These are phyloP conservation scores for Pythium diclinum DNA, from an alignment of 352 stramenopile genomes.

Conservation along the genomic window DNA sequence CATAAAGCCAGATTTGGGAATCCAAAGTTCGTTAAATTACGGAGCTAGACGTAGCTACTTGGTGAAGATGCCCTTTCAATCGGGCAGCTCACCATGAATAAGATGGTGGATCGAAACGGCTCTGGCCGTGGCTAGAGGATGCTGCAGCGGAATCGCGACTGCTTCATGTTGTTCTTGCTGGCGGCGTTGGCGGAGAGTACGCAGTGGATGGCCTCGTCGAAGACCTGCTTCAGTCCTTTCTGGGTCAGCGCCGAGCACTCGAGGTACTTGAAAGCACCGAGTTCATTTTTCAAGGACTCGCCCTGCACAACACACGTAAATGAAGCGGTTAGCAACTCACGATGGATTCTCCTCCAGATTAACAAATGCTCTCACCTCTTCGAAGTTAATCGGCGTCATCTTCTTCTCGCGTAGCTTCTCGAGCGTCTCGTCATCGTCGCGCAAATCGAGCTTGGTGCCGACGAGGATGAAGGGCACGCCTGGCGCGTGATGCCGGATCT, in stretches of 20 bases:
- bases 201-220: slow-evolving; percentile 92
- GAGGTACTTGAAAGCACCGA: slow-evolving; percentile 91
- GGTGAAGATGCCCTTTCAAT: background rate
- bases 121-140: slow-evolving; percentile 48
- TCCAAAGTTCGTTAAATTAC: slow-evolving; percentile 31
- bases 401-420: slow-evolving; percentile 89
- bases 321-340: background rate
- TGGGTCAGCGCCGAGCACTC: slow-evolving; percentile 93
- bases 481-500: slow-evolving; percentile 86
- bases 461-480: slow-evolving; percentile 95
- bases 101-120: slow-evolving; percentile 12
- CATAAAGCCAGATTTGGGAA: slow-evolving; percentile 12
- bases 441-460: slow-evolving; percentile 93
- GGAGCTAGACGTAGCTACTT: slow-evolving; percentile 17
- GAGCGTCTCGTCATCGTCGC: slow-evolving; percentile 88
- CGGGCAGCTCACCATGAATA: slow-evolving; percentile 3
- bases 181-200: slow-evolving; percentile 76
- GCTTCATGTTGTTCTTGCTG: slow-evolving; percentile 22
- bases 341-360: background rate
- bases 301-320: slow-evolving; percentile 39
- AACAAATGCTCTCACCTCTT: slow-evolving; percentile 44
- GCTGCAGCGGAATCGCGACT: slow-evolving; percentile 38
- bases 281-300: slow-evolving; percentile 84
- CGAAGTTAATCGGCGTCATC: slow-evolving; percentile 57
- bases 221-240: slow-evolving; percentile 93